A percentile compares a stretch with the other conserved stretches of the same genome.
These are phyloP conservation scores for Thymus quinquecostatus DNA, from an alignment of 257 asterid species.

Conservation along the genomic window DNA sequence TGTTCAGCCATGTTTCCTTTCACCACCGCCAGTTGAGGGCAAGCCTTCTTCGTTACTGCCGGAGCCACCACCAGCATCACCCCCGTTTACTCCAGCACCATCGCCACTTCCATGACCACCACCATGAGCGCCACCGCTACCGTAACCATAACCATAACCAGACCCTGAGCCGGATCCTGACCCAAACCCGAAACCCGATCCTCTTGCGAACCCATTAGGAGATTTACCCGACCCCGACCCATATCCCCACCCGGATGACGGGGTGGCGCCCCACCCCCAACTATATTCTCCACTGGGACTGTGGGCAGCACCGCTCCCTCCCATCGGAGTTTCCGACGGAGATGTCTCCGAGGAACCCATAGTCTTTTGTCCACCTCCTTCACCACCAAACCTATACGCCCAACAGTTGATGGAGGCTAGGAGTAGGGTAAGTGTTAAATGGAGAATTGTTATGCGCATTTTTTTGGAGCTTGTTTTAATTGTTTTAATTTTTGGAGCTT, in stretches of 20 bases:
- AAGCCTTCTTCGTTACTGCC: slow-evolving; percentile 24
- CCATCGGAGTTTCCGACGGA: slow-evolving; percentile 32
- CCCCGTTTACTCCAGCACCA: slow-evolving; percentile 24
- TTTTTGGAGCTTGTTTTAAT: neutral
- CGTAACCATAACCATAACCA: slow-evolving; percentile 49
- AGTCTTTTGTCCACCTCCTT: slow-evolving; percentile 15
- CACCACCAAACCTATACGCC: slow-evolving; percentile 13
- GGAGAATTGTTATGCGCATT: slow-evolving; percentile 29
- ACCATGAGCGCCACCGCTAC: slow-evolving; percentile 50
- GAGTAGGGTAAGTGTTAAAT: slow-evolving; percentile 32
- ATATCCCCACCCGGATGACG: slow-evolving; percentile 63
- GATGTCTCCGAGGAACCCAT: slow-evolving; percentile 22
- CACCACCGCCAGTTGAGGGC: neutral
- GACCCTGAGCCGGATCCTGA: slow-evolving; percentile 46
- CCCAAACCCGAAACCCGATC: slow-evolving; percentile 45
- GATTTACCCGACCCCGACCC: slow-evolving; percentile 62
- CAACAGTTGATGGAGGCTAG: slow-evolving; percentile 24
- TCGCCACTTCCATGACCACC: slow-evolving; percentile 48
- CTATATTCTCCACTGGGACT: slow-evolving; percentile 51
- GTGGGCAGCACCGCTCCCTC: slow-evolving; percentile 49
- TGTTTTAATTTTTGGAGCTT: neutral
- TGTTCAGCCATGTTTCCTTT: slow-evolving; percentile 35
- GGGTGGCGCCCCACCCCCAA: slow-evolving; percentile 62
- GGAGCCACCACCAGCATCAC: slow-evolving; percentile 29
- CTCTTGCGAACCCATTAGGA: slow-evolving; percentile 45